A percentile compares a stretch with the other conserved stretches of the same genome.
Evolutionary conservation across 2,329 filamentous ascomycete genomes (phyloP).

Genomic region (Scedosporium dehoogii): DNA sequence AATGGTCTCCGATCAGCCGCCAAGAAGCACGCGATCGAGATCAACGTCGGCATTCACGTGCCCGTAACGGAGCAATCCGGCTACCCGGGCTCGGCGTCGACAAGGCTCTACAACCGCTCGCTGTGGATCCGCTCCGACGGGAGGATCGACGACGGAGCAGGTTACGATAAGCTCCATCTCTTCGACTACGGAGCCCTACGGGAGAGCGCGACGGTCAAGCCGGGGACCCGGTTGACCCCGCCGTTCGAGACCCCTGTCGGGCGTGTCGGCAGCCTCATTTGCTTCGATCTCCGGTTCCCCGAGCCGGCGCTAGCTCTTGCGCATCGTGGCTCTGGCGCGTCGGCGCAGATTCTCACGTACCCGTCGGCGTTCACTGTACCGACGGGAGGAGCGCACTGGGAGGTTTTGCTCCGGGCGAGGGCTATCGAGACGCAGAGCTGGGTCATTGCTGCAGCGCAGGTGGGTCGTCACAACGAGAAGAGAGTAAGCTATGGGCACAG

Average conservation of each 20-base stretch:
- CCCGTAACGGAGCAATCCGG: constrained; percentile 33
- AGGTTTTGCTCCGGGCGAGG: constrained; percentile 63
- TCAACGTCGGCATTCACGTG: constrained; percentile 85
- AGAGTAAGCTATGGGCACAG: constrained; percentile 77
- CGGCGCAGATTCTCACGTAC: constrained; percentile 66
- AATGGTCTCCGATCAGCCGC: constrained; percentile 63
- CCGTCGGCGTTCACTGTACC: constrained; percentile 85
- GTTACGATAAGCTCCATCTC: constrained; percentile 82
- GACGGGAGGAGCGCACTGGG: constrained; percentile 82
- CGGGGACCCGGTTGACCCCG: constrained; percentile 50
- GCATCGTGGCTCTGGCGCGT: constrained; percentile 21
- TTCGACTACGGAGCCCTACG: constrained; percentile 58
- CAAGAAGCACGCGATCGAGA: constrained; percentile 49
- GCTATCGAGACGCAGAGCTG: constrained; percentile 87
- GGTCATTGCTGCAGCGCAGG: constrained; percentile 71
- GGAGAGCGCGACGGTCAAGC: constrained; percentile 53
- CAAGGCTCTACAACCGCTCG: constrained; percentile 31
- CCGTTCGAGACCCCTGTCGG: constrained; percentile 70
- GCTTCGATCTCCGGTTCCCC: constrained; percentile 76
- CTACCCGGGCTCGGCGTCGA: constrained; percentile 12
- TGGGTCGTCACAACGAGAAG: constrained; percentile 63
- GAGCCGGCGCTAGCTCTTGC: constrained; percentile 62
- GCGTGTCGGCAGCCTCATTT: constrained; percentile 70
- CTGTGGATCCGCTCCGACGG: constrained; percentile 30
- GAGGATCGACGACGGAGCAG: constrained; percentile 3